These are phyloP conservation scores for Hirsutella thompsonii DNA, from an alignment of 2,329 filamentous ascomycete genomes.

Conservation along the genomic window DNA sequence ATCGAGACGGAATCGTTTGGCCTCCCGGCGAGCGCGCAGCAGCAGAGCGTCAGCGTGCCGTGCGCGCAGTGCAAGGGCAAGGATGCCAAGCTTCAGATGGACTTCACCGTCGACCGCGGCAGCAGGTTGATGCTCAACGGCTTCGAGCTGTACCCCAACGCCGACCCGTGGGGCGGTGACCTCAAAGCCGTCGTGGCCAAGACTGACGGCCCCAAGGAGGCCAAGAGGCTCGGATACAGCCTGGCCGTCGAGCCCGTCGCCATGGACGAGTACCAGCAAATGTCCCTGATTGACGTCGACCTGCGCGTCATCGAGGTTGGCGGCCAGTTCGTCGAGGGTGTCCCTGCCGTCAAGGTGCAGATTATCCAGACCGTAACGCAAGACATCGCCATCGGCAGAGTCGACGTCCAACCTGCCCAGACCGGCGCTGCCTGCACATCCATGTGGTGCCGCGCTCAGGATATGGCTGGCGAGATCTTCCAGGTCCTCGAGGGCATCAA, in stretches of 20 bases:
- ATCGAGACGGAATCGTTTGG: slow-evolving; percentile 21
- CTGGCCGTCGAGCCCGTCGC: slow-evolving; percentile 28
- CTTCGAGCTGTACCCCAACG: slow-evolving; percentile 43
- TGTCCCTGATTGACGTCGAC: slow-evolving; percentile 40
- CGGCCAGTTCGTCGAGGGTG: slow-evolving; percentile 36
- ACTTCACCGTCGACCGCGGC: slow-evolving; percentile 36
- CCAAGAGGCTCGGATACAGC: slow-evolving; percentile 35
- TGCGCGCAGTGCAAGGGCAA: slow-evolving; percentile 40
- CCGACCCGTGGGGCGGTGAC: slow-evolving; percentile 29
- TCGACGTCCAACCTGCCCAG: slow-evolving; percentile 23
- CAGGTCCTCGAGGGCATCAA: slow-evolving; percentile 14
- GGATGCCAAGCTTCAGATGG: slow-evolving; percentile 34
- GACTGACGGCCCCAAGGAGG: slow-evolving; percentile 20
- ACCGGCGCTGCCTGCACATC: slow-evolving; percentile 23
- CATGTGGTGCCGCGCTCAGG: slow-evolving; percentile 38
- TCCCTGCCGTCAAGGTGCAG: slow-evolving; percentile 44
- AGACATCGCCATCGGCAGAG: slow-evolving; percentile 39
- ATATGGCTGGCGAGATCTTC: slow-evolving; percentile 15
- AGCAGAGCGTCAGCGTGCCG: slow-evolving; percentile 31
- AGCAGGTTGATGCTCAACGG: slow-evolving; percentile 45
- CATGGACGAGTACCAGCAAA: slow-evolving; percentile 34
- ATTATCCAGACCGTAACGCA: slow-evolving; percentile 45
- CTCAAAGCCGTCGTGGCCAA: slow-evolving; percentile 33
- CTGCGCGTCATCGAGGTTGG: slow-evolving; percentile 49
- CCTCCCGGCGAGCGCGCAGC: slow-evolving; percentile 18